These are phyloP conservation scores for Candida ulmi DNA, from an alignment of 805 yeast genomes.

Conservation along the genomic window DNA sequence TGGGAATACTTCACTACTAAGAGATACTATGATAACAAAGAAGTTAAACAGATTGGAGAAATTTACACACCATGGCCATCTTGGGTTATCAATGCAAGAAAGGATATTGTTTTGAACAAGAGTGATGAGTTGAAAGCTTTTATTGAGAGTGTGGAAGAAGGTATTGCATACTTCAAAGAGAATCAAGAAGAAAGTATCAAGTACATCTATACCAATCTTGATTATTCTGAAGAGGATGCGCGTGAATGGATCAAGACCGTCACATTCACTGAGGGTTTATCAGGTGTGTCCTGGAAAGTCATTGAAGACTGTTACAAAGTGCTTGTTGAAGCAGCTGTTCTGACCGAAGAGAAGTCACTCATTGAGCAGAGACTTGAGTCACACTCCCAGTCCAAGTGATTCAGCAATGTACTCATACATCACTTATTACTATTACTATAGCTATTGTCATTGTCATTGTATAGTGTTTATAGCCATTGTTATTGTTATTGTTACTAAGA, in stretches of 20 bases:
- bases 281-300: slow-evolving; percentile 36
- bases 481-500: too few relatives aligned
- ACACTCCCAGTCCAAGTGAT: neutral
- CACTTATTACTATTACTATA: too few relatives aligned
- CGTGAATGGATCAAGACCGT: slow-evolving; percentile 78
- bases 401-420: too few relatives aligned
- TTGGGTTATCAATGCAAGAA: slow-evolving; percentile 69
- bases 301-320: slow-evolving; percentile 55
- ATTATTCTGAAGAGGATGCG: slow-evolving; percentile 75
- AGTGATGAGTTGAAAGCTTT: slow-evolving; percentile 32
- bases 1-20: slow-evolving; percentile 94
- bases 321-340: slow-evolving; percentile 60
- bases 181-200: slow-evolving; percentile 61
- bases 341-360: slow-evolving; percentile 29
- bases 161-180: slow-evolving; percentile 57
- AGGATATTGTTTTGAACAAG: slow-evolving; percentile 30
- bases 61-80: slow-evolving; percentile 97
- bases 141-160: slow-evolving; percentile 52
- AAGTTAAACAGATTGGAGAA: slow-evolving; percentile 78
- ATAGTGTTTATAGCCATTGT: too few relatives aligned
- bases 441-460: too few relatives aligned
- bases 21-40: slow-evolving; percentile 72
- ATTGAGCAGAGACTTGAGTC: slow-evolving; percentile 22
- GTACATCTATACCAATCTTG: slow-evolving; percentile 62
- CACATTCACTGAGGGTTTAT: slow-evolving; percentile 38